Conservation (phyloP, 306 rosid genomes). For the Lathyrus aphaca region DNA sequence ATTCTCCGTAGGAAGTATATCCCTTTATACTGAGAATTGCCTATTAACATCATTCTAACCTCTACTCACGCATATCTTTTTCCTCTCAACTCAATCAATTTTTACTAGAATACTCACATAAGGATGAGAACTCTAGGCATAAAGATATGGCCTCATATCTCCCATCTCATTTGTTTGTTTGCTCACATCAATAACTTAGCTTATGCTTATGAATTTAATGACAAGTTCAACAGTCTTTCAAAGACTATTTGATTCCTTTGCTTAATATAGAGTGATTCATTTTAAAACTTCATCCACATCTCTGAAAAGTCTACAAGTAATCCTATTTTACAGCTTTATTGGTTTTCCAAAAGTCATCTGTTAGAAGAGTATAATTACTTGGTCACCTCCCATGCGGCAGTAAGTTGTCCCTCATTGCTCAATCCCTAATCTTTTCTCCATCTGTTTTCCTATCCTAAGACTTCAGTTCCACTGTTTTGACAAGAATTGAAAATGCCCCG, state of each 20-base stretch:
- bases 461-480: slow-evolving; percentile 23
- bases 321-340: slow-evolving; percentile 25
- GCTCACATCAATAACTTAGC: slow-evolving; percentile 11
- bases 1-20: not conserved
- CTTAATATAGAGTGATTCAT: slow-evolving; percentile 13
- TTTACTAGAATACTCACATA: slow-evolving; percentile 4
- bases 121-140: slow-evolving; percentile 12
- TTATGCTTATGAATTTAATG: slow-evolving; percentile 28
- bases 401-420: slow-evolving; percentile 7
- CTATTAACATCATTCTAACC: not conserved
- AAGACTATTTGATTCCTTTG: slow-evolving; percentile 15
- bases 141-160: slow-evolving; percentile 14
- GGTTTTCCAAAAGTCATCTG: slow-evolving; percentile 12
- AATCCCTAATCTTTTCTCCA: slow-evolving; percentile 33
- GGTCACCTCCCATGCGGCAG: slow-evolving; percentile 5
- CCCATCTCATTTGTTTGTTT: slow-evolving; percentile 29
- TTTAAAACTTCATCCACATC: slow-evolving; percentile 30
- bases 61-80: not conserved
- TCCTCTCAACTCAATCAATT: slow-evolving; percentile 16
- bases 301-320: slow-evolving; percentile 10
- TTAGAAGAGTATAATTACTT: slow-evolving; percentile 27
- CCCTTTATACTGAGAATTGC: not conserved
- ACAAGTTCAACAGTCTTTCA: not conserved
- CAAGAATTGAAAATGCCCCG: slow-evolving; percentile 15
- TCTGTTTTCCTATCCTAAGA: slow-evolving; percentile 24